Percentiles rank a stretch among this genome's conserved stretches.
Evolutionary conservation across 2,329 filamentous ascomycete species (phyloP).

Genomic region (Ceratocystis colombiana): DNA sequence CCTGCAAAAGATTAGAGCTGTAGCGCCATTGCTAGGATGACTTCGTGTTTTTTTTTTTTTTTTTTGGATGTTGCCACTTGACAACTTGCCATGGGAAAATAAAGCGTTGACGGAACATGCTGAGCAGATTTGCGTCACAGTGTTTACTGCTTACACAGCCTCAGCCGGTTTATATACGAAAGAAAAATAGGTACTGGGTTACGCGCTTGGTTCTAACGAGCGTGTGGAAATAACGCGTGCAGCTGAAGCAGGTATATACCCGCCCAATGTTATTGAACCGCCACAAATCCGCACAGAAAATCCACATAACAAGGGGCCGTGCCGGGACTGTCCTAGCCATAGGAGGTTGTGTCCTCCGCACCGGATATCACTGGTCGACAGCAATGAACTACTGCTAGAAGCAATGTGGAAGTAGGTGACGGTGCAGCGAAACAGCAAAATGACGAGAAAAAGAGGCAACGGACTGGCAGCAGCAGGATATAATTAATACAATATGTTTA

Average conservation of each 20-base stretch:
- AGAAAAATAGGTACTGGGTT: background rate
- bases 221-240: background rate
- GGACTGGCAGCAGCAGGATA: background rate
- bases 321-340: background rate
- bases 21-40: background rate
- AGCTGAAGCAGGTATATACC: background rate
- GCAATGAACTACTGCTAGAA: background rate
- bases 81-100: background rate
- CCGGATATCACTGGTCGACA: background rate
- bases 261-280: background rate
- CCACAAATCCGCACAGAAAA: background rate
- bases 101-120: background rate
- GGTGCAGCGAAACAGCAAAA: background rate
- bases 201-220: background rate
- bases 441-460: background rate
- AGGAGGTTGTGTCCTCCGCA: background rate
- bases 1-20: background rate
- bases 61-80: background rate
- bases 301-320: background rate
- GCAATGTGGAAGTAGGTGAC: background rate
- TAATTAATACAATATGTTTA: background rate
- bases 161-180: background rate
- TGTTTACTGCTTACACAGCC: background rate
- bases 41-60: background rate
- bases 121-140: background rate